Conservation (phyloP, 331 rosid species). For the Prunus yedoensis region DNA sequence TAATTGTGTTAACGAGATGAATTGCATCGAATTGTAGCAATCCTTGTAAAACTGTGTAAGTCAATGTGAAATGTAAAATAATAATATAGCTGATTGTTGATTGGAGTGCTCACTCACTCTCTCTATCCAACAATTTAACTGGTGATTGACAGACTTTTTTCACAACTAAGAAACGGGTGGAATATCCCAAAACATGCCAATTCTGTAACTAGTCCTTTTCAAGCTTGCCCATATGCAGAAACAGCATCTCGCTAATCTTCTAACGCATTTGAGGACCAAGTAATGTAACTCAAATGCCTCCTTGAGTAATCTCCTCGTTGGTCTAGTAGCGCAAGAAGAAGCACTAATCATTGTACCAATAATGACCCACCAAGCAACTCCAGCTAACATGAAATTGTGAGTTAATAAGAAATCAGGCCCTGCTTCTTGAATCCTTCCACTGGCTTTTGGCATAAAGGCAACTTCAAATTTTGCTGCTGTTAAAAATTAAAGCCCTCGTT, state of each 20-base stretch:
- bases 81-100: background rate
- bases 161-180: background rate
- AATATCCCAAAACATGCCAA: background rate
- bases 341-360: background rate
- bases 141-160: background rate
- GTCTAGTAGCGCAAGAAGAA: background rate
- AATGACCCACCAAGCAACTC: background rate
- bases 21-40: background rate
- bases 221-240: background rate
- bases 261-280: background rate
- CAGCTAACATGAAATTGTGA: background rate
- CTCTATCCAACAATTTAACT: background rate
- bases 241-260: background rate
- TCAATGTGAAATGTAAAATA: slow-evolving; percentile 4
- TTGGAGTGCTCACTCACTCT: background rate
- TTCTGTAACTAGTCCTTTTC: background rate
- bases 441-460: background rate
- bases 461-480: background rate
- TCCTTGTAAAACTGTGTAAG: slow-evolving; percentile 33
- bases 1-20: slow-evolving; percentile 3
- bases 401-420: background rate
- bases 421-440: background rate
- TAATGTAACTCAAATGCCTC: background rate
- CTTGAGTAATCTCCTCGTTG: background rate
- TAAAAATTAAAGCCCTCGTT: background rate